Base-by-base conservation (phyloP, 1,284 basidiomycete species). In the Naganishia sp. region DNA sequence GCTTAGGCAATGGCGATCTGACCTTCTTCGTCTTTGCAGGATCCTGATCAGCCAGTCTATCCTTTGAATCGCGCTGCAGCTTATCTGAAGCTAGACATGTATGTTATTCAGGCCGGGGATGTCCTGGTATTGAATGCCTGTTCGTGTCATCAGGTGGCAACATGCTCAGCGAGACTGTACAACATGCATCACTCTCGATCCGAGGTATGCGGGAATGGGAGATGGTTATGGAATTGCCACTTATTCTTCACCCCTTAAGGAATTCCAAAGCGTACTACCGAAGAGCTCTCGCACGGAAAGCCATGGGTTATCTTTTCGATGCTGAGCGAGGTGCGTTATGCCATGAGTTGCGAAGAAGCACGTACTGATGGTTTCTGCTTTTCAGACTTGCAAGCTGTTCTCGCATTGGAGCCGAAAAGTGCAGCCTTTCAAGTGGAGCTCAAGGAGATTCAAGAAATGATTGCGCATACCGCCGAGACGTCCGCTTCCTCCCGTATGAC, bases 201-300 rank as follows among this genome's bases (percentile, higher is more conserved):
- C 67, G 1, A 54, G 63, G 67, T 68, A 21, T 11, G 65, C 35
- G 17, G 23, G 4, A 41, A 21, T 23, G n/a, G 18, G 47, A 15
- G 13, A 23, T 52, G 11, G 5, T 3, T 13, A 32, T 11, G 2
- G 15, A 32, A 7, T 15, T 25, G 25, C 17, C 11, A 52, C 25
- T 32, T 2, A 52, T 31, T 15, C 21, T 18, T 52, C 28, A 31
- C 10, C 21, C 1, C 17, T 49, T 21, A 17, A 66, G 63, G 39
- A 68, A 68, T 32, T 43, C 67, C 0, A 68, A 68, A 57, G 67
- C 67, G 23, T 54, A 66, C n/a, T 68, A 65, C 49, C 63, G 67
- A 45, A 43, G 67, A 43, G 67, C 67, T 39, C 31, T 66, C 41
- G 63, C 67, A n/a, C 35, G 67, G 42, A 63, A 50, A 35, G 67